Percentiles rank a stretch among this genome's conserved stretches.
These are phyloP conservation scores for Cladosporium phlei DNA, from an alignment of 2,329 filamentous ascomycete genomes.

Conservation along the genomic window DNA sequence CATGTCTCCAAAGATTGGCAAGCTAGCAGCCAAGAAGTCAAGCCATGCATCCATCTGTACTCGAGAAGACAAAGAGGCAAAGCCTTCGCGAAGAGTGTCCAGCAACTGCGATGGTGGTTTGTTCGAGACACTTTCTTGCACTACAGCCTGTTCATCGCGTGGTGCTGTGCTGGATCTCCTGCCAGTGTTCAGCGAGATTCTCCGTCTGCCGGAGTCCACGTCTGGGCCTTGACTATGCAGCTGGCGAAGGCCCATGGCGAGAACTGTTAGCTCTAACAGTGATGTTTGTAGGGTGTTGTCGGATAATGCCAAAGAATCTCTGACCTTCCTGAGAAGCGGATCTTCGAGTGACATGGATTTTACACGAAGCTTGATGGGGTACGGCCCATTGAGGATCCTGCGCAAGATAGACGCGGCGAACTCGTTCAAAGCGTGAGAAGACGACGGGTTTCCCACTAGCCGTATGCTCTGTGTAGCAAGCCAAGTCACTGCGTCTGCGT, in stretches of 20 bases:
- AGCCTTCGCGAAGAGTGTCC: constrained; percentile 76
- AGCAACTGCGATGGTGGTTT: constrained; percentile 49
- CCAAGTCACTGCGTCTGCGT: constrained; percentile 18
- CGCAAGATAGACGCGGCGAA: constrained; percentile 16
- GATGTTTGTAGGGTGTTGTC: background rate
- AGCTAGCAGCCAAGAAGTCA: constrained; percentile 71
- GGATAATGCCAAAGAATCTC: background rate
- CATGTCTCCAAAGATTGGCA: constrained; percentile 76
- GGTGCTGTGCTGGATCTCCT: constrained; percentile 12
- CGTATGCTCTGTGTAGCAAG: constrained; percentile 22
- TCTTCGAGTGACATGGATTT: constrained; percentile 3
- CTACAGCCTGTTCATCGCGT: background rate
- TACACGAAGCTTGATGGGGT: constrained; percentile 2
- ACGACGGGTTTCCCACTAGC: constrained; percentile 13
- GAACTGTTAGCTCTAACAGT: background rate
- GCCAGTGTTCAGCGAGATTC: constrained; percentile 1
- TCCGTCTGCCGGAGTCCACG: background rate
- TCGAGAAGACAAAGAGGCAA: constrained; percentile 69
- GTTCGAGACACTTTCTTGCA: background rate
- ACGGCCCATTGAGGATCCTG: background rate
- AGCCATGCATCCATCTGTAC: constrained; percentile 89
- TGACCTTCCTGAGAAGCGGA: constrained; percentile 5
- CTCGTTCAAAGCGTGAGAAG: constrained; percentile 12
- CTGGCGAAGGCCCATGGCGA: constrained; percentile 6
- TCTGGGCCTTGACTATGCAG: background rate